These are phyloP conservation scores for Thielaviopsis musarum DNA, from an alignment of 2,329 filamentous ascomycete species.

Conservation along the genomic window DNA sequence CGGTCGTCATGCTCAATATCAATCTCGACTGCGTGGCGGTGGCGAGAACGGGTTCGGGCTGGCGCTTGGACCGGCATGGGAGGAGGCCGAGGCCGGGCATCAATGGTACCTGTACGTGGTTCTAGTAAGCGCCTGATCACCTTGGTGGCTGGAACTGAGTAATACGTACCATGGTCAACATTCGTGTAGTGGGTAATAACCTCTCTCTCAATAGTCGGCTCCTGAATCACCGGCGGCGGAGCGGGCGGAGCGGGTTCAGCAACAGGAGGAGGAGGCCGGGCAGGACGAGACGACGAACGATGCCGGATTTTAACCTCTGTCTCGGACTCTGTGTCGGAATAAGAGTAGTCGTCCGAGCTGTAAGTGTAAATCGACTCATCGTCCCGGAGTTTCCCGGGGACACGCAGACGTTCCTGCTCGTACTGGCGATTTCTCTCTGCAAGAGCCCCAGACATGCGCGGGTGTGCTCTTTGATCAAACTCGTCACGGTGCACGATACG, in stretches of 20 bases:
- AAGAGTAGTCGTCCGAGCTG: neutral
- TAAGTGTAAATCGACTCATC: neutral
- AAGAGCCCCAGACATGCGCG: neutral
- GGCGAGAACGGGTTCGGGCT: conserved; percentile 31
- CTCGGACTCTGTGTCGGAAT: neutral
- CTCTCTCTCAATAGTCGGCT: conserved; percentile 71
- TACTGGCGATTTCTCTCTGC: neutral
- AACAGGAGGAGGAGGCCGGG: conserved; percentile 25
- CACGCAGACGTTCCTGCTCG: neutral
- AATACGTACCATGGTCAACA: conserved; percentile 60
- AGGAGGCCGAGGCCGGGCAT: conserved; percentile 28
- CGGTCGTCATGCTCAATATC: conserved; percentile 29
- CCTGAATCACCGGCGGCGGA: conserved; percentile 50
- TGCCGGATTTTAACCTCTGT: neutral
- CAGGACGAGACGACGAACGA: neutral
- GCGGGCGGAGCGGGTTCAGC: conserved; percentile 38
- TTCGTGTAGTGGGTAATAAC: conserved; percentile 79
- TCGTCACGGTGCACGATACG: neutral
- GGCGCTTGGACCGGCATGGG: conserved; percentile 28
- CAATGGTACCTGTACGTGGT: conserved; percentile 8
- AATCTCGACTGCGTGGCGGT: conserved; percentile 37
- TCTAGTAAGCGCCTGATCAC: neutral
- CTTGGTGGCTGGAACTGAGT: neutral
- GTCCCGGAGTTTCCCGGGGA: neutral
- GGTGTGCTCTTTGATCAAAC: neutral